Evolutionary conservation across 2,329 filamentous ascomycete genomes (phyloP), one percentile per base, ranked within the genome.

Genomic region (Talaromyces sp.): DNA sequence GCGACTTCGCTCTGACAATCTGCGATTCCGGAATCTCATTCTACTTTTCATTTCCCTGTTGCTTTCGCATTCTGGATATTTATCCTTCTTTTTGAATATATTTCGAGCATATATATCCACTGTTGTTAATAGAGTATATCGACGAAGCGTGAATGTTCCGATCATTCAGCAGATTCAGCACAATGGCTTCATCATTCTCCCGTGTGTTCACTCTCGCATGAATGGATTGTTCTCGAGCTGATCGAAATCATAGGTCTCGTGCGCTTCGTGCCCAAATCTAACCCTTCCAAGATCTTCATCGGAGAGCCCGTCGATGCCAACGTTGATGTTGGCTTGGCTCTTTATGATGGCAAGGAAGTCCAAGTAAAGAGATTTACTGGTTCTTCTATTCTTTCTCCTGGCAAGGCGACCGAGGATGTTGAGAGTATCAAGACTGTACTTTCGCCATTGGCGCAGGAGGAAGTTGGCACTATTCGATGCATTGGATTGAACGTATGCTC

Each of bases 381-480:
- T 19, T 78, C 77, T 1, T 89, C 87, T 1, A 84, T 87, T 1
- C 75, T 89, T 54, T 77, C 75, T 27, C 82, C 86, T 0, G 87
- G 87, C 2, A 74, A 78, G 25, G 77, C 78, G 13, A 88, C 86
- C 1, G 82, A 77, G 3, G 66, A 68, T 13, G 75, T 73, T 3
- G 73, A 76, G 67, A 76, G 61, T 31, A 75, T 78, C 64, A 70
- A 70, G 40, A 72, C 79, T 3, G 72, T 88, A 15, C 77, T 88
- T 47, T 85, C 85, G 2, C 84, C 84, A 7, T 68, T 86, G 25
- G 72, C 81, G 1, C 74, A 77, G 63, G 71, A 71, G 22, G 84
- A 86, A 68, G 81, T 85, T 59, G 85, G 85, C 27, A 83, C 84
- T 0, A 85, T 88, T 61, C 80, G 85, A 54, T 87, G 86, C 70